Evolutionary conservation across 208 protist species (phyloP).

Genomic region (Leishmania lainsoni): DNA sequence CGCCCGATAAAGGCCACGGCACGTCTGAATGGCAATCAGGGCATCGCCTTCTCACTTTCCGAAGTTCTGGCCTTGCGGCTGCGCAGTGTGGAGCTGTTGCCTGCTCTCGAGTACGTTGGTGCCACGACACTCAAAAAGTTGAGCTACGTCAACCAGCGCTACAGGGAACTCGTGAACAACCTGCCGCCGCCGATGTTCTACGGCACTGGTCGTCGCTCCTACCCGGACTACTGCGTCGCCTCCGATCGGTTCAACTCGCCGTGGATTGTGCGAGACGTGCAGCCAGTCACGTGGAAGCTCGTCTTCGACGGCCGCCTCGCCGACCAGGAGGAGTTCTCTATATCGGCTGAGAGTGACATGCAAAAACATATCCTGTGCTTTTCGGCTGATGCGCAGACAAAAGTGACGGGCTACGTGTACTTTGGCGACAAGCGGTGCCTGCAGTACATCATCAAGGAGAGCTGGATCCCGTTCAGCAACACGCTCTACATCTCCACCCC

Average conservation of each 20-base stretch:
- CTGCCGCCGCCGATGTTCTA: slow-evolving; percentile 72
- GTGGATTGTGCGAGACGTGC: slow-evolving; percentile 62
- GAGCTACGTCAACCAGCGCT: slow-evolving; percentile 60
- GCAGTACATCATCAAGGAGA: slow-evolving; percentile 66
- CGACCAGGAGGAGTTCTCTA: slow-evolving; percentile 64
- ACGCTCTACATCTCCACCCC: slow-evolving; percentile 63
- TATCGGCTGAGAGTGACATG: slow-evolving; percentile 36
- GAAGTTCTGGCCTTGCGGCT: slow-evolving; percentile 59
- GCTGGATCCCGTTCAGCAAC: slow-evolving; percentile 71
- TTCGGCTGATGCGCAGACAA: slow-evolving; percentile 45
- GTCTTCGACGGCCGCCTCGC: slow-evolving; percentile 52
- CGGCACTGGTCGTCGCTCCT: slow-evolving; percentile 38
- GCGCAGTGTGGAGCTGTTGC: slow-evolving; percentile 65
- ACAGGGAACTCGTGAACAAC: slow-evolving; percentile 69
- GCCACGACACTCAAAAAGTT: slow-evolving; percentile 64
- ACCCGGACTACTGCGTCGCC: slow-evolving; percentile 73
- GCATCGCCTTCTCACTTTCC: slow-evolving; percentile 47
- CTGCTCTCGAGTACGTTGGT: slow-evolving; percentile 74
- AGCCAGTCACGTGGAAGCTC: slow-evolving; percentile 56
- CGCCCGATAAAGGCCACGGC: slow-evolving; percentile 38
- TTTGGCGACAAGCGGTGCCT: slow-evolving; percentile 58
- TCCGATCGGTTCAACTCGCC: slow-evolving; percentile 61
- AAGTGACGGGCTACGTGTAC: slow-evolving; percentile 60
- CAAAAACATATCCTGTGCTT: slow-evolving; percentile 53
- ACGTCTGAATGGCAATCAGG: slow-evolving; percentile 24